phyloP scores from a whole-genome alignment of 768 basidiomycete genomes.

The Terana coerulea region DNA sequence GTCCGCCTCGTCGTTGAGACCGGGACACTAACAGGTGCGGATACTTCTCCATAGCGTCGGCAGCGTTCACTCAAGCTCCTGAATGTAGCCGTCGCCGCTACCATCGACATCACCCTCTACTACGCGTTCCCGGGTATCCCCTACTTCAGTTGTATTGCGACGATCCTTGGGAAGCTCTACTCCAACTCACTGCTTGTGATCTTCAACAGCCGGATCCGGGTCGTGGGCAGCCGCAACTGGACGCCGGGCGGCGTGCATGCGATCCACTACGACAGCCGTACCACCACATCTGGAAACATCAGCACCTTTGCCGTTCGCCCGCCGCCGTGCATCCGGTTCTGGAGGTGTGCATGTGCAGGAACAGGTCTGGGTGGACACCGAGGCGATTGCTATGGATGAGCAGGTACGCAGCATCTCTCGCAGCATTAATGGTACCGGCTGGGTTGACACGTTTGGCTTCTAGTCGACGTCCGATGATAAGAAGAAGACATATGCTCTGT shows the following conservation, averaged over 20 bases:
- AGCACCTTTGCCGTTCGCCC: too few relatives aligned
- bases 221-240: background rate
- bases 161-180: slow-evolving; percentile 7
- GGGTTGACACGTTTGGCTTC: too few relatives aligned
- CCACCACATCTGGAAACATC: too few relatives aligned
- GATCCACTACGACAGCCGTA: too few relatives aligned
- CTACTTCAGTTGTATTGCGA: background rate
- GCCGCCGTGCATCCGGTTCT: too few relatives aligned
- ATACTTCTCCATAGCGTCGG: too few relatives aligned
- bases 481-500: too few relatives aligned
- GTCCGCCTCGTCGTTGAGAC: slow-evolving; percentile 5
- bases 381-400: background rate
- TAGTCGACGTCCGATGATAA: too few relatives aligned
- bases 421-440: too few relatives aligned
- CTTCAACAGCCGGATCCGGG: slow-evolving; percentile 4
- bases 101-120: background rate
- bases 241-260: too few relatives aligned
- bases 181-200: slow-evolving; percentile 7
- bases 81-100: background rate
- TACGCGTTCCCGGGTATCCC: background rate
- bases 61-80: too few relatives aligned
- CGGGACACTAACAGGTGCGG: background rate
- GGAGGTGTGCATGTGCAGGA: slow-evolving; percentile 2
- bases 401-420: too few relatives aligned
- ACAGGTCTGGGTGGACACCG: background rate